Percentiles rank a stretch among this genome's conserved stretches.
These are phyloP conservation scores for Pseudocercospora musae DNA, from an alignment of 2,329 filamentous ascomycete genomes.

Conservation along the genomic window DNA sequence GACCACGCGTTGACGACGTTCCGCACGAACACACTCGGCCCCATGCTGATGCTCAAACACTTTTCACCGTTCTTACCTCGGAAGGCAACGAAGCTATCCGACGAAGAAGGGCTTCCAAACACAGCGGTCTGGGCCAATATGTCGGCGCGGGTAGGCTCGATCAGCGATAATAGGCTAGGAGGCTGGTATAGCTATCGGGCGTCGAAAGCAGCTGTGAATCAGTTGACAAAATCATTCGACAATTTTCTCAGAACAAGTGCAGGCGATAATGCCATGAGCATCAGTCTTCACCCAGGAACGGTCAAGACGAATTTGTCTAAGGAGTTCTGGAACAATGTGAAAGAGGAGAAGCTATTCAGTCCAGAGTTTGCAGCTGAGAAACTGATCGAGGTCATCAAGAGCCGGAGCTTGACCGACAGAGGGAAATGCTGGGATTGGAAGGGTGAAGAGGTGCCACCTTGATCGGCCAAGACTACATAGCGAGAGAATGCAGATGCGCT, in stretches of 20 bases:
- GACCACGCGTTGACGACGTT: constrained; percentile 64
- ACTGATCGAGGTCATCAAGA: constrained; percentile 58
- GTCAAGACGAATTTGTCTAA: constrained; percentile 71
- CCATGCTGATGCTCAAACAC: constrained; percentile 73
- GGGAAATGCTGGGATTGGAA: constrained; percentile 69
- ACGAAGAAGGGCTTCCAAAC: constrained; percentile 42
- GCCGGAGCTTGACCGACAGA: constrained; percentile 49
- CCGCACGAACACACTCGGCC: constrained; percentile 69
- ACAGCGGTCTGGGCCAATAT: constrained; percentile 67
- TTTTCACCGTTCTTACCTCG: constrained; percentile 67
- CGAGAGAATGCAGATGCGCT: background rate
- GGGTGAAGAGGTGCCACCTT: constrained; percentile 61
- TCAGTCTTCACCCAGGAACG: constrained; percentile 76
- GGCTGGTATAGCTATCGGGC: constrained; percentile 82
- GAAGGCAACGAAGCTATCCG: constrained; percentile 45
- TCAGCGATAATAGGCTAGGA: constrained; percentile 67
- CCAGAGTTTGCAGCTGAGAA: constrained; percentile 64
- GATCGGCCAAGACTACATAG: constrained; percentile 4
- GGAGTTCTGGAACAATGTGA: constrained; percentile 67
- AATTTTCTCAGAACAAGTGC: constrained; percentile 58
- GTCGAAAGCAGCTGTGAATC: constrained; percentile 71
- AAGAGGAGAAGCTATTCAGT: constrained; percentile 61
- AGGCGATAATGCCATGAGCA: constrained; percentile 61
- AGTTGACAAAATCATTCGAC: constrained; percentile 69
- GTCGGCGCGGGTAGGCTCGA: constrained; percentile 74